Conservation (phyloP, 495 filamentous ascomycete genomes). For the Penicillium arizonense region DNA sequence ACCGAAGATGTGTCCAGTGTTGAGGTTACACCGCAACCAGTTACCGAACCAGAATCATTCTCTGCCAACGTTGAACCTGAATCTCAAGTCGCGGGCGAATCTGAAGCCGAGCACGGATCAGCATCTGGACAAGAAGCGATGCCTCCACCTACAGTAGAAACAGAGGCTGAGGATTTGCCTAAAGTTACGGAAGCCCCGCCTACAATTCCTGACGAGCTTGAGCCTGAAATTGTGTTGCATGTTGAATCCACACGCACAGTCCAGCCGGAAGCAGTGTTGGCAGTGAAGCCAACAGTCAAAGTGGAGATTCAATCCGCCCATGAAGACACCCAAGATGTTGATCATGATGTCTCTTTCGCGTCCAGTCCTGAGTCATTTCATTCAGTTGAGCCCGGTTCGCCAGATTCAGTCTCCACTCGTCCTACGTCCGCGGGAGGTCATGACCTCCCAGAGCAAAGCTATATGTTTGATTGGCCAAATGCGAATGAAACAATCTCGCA, state of each 20-base stretch:
- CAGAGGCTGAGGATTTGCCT: not conserved
- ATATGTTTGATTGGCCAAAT: not conserved
- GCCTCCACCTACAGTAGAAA: not conserved
- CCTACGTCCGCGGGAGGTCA: constrained; percentile 28
- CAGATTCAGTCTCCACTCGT: constrained; percentile 20
- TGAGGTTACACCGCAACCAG: not conserved
- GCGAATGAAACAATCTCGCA: not conserved
- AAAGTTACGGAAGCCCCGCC: not conserved
- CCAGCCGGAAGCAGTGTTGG: not conserved
- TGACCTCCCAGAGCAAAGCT: constrained; percentile 13
- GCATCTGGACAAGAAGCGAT: not conserved
- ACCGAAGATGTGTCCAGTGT: constrained; percentile 32
- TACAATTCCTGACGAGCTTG: not conserved
- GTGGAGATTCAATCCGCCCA: not conserved
- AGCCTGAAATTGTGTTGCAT: not conserved
- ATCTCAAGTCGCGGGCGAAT: constrained; percentile 49
- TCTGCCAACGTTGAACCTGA: constrained; percentile 2
- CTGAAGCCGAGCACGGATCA: not conserved
- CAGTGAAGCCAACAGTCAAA: not conserved
- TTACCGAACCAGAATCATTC: not conserved
- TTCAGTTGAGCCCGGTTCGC: constrained; percentile 46
- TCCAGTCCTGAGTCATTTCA: constrained; percentile 62
- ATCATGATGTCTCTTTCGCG: constrained; percentile 40
- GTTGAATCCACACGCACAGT: not conserved
- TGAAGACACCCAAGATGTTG: constrained; percentile 21